Evolutionary conservation across 2,329 filamentous ascomycete genomes (phyloP).

Genomic region (Mycogone perniciosa): DNA sequence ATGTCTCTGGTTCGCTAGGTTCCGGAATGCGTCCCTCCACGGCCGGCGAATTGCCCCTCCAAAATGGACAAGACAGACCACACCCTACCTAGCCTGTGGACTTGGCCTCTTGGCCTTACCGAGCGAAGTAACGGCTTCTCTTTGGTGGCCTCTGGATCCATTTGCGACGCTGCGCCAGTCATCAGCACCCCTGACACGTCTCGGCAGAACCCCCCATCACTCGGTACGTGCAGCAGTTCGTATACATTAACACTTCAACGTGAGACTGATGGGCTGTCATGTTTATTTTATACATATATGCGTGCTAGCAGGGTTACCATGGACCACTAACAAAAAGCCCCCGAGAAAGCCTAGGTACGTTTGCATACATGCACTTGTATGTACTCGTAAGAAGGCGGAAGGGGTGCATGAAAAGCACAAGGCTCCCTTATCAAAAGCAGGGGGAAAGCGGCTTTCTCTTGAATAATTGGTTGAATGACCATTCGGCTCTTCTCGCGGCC

Average conservation of each 20-base stretch:
- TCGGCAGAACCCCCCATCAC: slow-evolving; percentile 15
- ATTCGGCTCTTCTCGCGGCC: neutral
- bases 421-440: slow-evolving; percentile 1
- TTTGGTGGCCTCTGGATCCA: slow-evolving; percentile 1
- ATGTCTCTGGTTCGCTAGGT: slow-evolving; percentile 10
- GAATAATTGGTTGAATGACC: neutral
- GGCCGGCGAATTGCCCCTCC: slow-evolving; percentile 8
- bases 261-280: slow-evolving; percentile 8
- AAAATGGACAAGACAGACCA: slow-evolving; percentile 12
- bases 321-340: slow-evolving; percentile 12
- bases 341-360: slow-evolving; percentile 2
- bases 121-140: slow-evolving; percentile 11
- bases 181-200: slow-evolving; percentile 13
- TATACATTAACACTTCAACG: slow-evolving; percentile 1
- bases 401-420: slow-evolving; percentile 2
- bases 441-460: neutral
- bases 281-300: slow-evolving; percentile 6
- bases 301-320: slow-evolving; percentile 12
- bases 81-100: slow-evolving; percentile 6
- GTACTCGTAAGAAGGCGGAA: neutral
- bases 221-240: slow-evolving; percentile 11
- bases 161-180: slow-evolving; percentile 12
- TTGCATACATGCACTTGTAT: neutral
- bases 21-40: slow-evolving; percentile 12
- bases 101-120: slow-evolving; percentile 12